Evolutionary conservation across 257 asterid genomes (phyloP).

Genomic region (Fraxinus americana): DNA sequence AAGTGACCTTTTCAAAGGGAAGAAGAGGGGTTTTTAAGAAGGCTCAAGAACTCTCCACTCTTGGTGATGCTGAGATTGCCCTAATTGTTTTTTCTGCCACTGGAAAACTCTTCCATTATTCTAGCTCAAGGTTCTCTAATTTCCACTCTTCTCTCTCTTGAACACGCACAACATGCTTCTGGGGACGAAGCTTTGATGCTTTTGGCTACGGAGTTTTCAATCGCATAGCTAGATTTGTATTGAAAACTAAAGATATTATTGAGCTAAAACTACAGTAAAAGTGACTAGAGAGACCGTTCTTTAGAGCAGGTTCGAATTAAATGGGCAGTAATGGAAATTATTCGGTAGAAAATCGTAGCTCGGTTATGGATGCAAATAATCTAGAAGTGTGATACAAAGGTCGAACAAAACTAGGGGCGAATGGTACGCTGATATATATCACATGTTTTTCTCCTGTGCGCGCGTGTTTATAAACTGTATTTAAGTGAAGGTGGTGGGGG

Average conservation of each 20-base stretch:
- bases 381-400: not conserved
- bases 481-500: too few relatives aligned
- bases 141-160: not conserved
- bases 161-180: not conserved
- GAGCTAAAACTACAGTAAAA: not conserved
- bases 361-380: too few relatives aligned
- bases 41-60: slow-evolving; percentile 45
- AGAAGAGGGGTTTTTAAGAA: slow-evolving; percentile 57
- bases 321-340: not conserved
- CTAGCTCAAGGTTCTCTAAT: slow-evolving; percentile 42
- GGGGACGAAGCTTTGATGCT: not conserved
- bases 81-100: slow-evolving; percentile 49
- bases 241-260: not conserved
- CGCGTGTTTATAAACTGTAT: too few relatives aligned
- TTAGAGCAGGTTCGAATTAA: not conserved
- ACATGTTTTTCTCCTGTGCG: too few relatives aligned
- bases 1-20: slow-evolving; percentile 79
- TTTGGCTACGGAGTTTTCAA: not conserved
- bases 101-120: slow-evolving; percentile 42
- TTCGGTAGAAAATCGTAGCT: not conserved
- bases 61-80: slow-evolving; percentile 21
- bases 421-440: too few relatives aligned
- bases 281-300: not conserved
- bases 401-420: not conserved
- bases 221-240: not conserved